Conservation (phyloP, 2,329 filamentous ascomycete genomes). For the Fusarium fujikuroi region DNA sequence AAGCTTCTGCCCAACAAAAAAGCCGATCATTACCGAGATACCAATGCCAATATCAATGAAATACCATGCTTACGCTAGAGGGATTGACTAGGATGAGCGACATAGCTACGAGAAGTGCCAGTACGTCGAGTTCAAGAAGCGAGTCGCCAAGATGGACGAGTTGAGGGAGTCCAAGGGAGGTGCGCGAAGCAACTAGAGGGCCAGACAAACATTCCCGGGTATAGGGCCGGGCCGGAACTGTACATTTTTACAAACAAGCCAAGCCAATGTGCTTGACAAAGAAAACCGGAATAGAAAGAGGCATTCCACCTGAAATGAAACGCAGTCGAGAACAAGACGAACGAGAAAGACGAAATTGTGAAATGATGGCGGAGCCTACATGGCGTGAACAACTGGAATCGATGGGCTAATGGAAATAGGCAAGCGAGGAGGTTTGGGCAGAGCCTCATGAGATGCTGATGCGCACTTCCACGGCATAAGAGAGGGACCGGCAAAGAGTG, state of each 20-base stretch:
- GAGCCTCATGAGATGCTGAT: constrained; percentile 40
- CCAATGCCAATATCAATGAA: constrained; percentile 11
- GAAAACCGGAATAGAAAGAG: constrained; percentile 44
- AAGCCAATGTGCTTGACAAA: constrained; percentile 36
- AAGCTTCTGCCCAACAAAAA: constrained; percentile 6
- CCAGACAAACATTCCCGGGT: constrained; percentile 13
- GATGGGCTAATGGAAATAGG: constrained; percentile 42
- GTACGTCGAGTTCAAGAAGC: constrained; percentile 98
- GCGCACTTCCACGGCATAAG: constrained; percentile 29
- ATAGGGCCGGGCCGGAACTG: constrained; percentile 42
- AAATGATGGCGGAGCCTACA: constrained; percentile 29
- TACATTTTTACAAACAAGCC: constrained; percentile 48
- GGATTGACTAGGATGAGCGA: constrained; percentile 78
- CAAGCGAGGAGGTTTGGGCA: constrained; percentile 30
- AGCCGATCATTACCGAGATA: constrained; percentile 25
- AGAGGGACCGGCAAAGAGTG: constrained; percentile 38
- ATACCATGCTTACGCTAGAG: constrained; percentile 38
- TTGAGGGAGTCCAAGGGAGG: constrained; percentile 86
- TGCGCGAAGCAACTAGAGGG: constrained; percentile 81
- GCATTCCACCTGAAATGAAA: constrained; percentile 36
- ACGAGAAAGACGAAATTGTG: constrained; percentile 9
- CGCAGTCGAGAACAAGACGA: constrained; percentile 8
- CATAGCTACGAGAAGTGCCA: constrained; percentile 99
- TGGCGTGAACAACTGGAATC: constrained; percentile 37
- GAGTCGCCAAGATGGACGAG: constrained; percentile 98